Conservation (phyloP, 352 stramenopile genomes). For the Pythium dissimile region DNA sequence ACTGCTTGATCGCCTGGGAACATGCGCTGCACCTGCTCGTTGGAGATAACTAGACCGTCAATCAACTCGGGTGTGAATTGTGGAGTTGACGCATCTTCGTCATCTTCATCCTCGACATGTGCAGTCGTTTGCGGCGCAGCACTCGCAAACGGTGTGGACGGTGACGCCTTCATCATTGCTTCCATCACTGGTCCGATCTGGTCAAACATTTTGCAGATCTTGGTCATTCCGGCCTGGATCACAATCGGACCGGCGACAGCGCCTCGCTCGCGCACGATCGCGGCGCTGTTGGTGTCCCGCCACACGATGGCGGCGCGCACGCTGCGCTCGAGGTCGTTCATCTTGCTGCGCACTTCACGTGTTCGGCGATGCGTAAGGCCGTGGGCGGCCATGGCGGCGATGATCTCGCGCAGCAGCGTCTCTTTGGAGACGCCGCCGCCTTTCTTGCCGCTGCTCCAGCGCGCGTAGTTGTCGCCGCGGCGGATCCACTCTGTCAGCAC, state of each 20-base stretch:
- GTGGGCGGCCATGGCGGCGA: not conserved
- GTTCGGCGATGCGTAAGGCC: conserved; percentile 8
- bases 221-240: not conserved
- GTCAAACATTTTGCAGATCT: conserved; percentile 12
- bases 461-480: conserved; percentile 2
- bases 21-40: too few species aligned
- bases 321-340: conserved; percentile 15
- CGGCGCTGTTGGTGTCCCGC: not conserved
- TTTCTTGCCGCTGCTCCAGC: conserved; percentile 4
- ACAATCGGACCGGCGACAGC: not conserved
- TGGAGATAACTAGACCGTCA: too few species aligned
- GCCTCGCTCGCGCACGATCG: not conserved
- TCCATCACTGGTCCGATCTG: conserved; percentile 7
- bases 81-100: too few species aligned
- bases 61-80: too few species aligned
- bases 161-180: not conserved
- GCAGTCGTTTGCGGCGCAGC: too few species aligned
- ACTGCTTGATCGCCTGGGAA: too few species aligned
- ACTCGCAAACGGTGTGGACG: not conserved
- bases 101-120: too few species aligned
- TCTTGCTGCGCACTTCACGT: conserved; percentile 15
- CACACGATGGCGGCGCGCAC: conserved; percentile 7
- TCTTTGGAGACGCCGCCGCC: conserved; percentile 2
- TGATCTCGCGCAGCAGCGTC: conserved; percentile 5
- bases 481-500: conserved; percentile 12